A percentile compares a stretch with the other conserved stretches of the same genome.
phyloP scores from a whole-genome alignment of 257 asterid genomes.

The Solanum chilense region DNA sequence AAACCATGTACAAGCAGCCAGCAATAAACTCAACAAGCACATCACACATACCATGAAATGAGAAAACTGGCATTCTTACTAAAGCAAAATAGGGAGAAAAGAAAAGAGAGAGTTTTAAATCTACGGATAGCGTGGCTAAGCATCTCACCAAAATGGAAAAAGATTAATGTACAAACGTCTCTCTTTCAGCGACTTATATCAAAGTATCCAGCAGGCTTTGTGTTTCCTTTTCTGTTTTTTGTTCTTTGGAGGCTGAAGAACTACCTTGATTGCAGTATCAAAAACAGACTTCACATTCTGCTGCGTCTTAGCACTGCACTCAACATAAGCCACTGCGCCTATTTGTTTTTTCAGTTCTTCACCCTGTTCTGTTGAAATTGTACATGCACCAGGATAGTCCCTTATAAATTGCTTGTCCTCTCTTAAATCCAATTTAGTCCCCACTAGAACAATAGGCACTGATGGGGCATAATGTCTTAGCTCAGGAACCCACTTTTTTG shows the following conservation, averaged over 20 bases:
- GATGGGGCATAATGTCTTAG: constrained; percentile 83
- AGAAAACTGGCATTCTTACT: neutral
- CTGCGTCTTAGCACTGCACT: constrained; percentile 76
- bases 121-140: neutral
- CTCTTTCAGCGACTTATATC: neutral
- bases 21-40: neutral
- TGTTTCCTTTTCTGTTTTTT: constrained; percentile 44
- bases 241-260: constrained; percentile 57
- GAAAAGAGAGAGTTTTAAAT: neutral
- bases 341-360: constrained; percentile 73
- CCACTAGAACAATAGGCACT: constrained; percentile 86
- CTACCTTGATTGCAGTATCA: constrained; percentile 75
- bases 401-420: constrained; percentile 73
- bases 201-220: constrained; percentile 41
- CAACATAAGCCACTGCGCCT: constrained; percentile 67
- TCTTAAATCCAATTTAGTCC: constrained; percentile 77
- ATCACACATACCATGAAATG: neutral
- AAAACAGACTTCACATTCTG: constrained; percentile 73
- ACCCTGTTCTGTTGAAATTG: constrained; percentile 74
- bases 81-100: neutral
- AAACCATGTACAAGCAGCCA: constrained; percentile 1
- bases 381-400: constrained; percentile 83
- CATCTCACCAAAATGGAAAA: neutral
- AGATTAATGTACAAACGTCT: neutral
- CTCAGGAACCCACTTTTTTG: constrained; percentile 92